A percentile compares a stretch with the other conserved stretches of the same genome.
Conservation (phyloP, 345 rosid species). For the Barbarea vulgaris region DNA sequence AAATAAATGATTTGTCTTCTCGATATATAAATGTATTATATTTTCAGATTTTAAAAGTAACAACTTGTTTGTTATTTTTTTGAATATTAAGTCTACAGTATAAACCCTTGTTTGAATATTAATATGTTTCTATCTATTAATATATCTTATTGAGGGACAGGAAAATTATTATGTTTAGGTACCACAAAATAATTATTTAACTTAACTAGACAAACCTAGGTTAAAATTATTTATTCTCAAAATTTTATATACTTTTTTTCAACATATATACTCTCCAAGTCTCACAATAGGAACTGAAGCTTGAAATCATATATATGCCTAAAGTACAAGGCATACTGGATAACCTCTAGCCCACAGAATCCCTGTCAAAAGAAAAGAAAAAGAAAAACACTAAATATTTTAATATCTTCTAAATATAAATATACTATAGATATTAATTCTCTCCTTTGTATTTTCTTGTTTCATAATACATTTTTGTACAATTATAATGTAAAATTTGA, state of each 20-base stretch:
- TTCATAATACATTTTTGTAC: not conserved
- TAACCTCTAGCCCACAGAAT: not conserved
- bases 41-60: not conserved
- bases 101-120: not conserved
- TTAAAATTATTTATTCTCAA: not conserved
- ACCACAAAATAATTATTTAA: not conserved
- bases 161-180: not conserved
- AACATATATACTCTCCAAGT: not conserved
- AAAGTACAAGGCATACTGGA: not conserved
- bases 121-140: not conserved
- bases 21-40: not conserved
- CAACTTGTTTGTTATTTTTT: not conserved
- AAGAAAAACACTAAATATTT: not conserved
- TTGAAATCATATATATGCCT: not conserved
- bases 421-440: not conserved
- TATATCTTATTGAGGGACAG: not conserved
- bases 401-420: not conserved
- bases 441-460: not conserved
- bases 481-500: not conserved
- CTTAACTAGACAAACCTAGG: not conserved
- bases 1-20: not conserved
- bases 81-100: not conserved
- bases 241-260: not conserved
- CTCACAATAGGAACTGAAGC: not conserved
- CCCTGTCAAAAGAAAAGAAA: not conserved